These are phyloP conservation scores for Solanum hybrid DNA, from an alignment of 305 asterid genomes.

Conservation along the genomic window DNA sequence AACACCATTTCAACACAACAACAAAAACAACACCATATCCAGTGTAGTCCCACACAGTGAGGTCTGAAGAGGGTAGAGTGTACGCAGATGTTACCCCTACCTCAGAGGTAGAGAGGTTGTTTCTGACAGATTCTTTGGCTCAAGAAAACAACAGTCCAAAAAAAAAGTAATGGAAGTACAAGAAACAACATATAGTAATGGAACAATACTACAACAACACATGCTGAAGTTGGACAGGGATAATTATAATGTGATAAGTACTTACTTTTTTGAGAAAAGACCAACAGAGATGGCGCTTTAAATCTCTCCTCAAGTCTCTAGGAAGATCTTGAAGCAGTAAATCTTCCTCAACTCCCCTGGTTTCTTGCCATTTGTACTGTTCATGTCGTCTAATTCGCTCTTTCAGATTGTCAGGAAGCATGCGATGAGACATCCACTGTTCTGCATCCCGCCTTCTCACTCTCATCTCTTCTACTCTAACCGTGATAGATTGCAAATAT, in stretches of 20 bases:
- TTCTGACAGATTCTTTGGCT: neutral
- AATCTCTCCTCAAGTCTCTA: constrained; percentile 55
- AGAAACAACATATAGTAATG: neutral
- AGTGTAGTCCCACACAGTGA: neutral
- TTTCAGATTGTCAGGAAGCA: constrained; percentile 39
- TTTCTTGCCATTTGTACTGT: constrained; percentile 67
- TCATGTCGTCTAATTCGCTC: constrained; percentile 46
- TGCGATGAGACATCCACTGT: constrained; percentile 51
- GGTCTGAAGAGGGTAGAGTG: neutral
- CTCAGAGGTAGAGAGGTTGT: neutral
- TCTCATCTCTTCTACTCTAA: constrained; percentile 50
- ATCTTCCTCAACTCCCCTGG: constrained; percentile 59
- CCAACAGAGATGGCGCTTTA: constrained; percentile 64
- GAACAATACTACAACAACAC: neutral
- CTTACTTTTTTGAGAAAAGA: constrained; percentile 37
- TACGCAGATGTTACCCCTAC: neutral
- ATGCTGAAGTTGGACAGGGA: neutral
- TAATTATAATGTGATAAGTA: neutral
- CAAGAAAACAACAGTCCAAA: neutral
- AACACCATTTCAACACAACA: neutral
- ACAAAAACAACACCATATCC: neutral
- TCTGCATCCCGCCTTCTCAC: constrained; percentile 38
- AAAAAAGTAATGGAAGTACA: neutral
- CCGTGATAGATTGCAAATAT: constrained; percentile 48
- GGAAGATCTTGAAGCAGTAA: constrained; percentile 47